Percentiles rank a stretch among this genome's conserved stretches.
Evolutionary conservation across 2,329 filamentous ascomycete genomes (phyloP).

Genomic region (Orbilia ellipsospora): DNA sequence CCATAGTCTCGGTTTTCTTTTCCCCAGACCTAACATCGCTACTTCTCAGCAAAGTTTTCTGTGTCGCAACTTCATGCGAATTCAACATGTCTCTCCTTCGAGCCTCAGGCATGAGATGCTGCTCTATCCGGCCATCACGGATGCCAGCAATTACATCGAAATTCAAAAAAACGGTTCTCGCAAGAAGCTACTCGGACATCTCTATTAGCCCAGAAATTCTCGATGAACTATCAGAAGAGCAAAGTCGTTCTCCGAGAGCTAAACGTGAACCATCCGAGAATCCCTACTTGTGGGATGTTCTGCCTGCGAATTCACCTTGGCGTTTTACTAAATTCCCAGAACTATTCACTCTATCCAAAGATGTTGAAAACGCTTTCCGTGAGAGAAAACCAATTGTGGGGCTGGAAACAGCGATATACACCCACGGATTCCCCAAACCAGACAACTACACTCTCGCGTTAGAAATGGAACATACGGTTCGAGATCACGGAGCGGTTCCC

Average conservation of each 20-base stretch:
- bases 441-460: slow-evolving; percentile 80
- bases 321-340: not conserved
- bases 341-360: slow-evolving; percentile 74
- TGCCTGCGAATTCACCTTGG: not conserved
- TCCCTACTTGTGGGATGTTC: not conserved
- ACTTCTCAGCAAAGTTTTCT: not conserved
- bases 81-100: slow-evolving; percentile 44
- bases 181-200: too few species aligned
- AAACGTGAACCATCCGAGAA: too few species aligned
- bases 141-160: not conserved
- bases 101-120: slow-evolving; percentile 26
- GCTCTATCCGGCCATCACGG: slow-evolving; percentile 7
- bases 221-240: too few species aligned
- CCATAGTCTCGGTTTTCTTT: not conserved
- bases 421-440: slow-evolving; percentile 83
- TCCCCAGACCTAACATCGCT: not conserved
- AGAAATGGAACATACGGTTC: slow-evolving; percentile 82
- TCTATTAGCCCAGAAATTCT: too few species aligned
- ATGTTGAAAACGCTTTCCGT: slow-evolving; percentile 80
- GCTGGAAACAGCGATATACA: slow-evolving; percentile 96
- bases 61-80: not conserved
- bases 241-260: too few species aligned
- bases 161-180: too few species aligned
- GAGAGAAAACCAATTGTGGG: slow-evolving; percentile 86
- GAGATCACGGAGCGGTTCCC: slow-evolving; percentile 82